Evolutionary conservation across 1,139 yeast species (phyloP).

Genomic region (Blastobotrys illinoisensis): DNA sequence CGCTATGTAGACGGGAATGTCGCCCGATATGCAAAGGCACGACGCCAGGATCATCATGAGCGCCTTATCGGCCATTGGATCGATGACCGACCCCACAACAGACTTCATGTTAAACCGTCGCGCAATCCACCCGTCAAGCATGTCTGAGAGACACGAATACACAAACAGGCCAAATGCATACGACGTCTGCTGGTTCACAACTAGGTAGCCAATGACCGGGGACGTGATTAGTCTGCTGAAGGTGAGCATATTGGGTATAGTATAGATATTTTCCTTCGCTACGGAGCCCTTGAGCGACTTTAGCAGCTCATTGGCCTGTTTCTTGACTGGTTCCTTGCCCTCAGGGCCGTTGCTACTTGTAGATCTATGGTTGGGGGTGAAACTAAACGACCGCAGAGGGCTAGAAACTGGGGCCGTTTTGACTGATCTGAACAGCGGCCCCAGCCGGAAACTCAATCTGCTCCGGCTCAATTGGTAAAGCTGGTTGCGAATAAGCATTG

Average conservation of each 20-base stretch:
- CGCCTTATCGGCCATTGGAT: constrained; percentile 92
- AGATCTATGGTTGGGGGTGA: background rate
- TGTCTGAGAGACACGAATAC: constrained; percentile 86
- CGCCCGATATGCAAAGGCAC: constrained; percentile 63
- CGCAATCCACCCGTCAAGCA: constrained; percentile 87
- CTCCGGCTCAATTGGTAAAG: background rate
- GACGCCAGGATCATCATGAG: constrained; percentile 83
- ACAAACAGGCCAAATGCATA: constrained; percentile 68
- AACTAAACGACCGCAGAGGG: background rate
- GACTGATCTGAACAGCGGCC: background rate
- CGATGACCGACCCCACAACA: constrained; percentile 83
- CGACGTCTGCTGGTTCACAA: constrained; percentile 54
- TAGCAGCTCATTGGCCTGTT: constrained; percentile 5
- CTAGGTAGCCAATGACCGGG: constrained; percentile 77
- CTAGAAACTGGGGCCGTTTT: background rate
- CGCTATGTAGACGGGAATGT: constrained; percentile 59
- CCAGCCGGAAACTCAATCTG: background rate
- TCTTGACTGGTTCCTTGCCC: background rate
- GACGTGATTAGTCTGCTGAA: constrained; percentile 70
- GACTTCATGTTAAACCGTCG: constrained; percentile 71
- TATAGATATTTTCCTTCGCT: constrained; percentile 53
- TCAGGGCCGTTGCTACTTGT: background rate
- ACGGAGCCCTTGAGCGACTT: constrained; percentile 9
- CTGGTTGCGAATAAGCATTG: background rate
- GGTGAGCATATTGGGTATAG: constrained; percentile 82